Evolutionary conservation across 208 protist genomes (phyloP), one percentile per base, ranked within the genome.

Genomic region (Phytomonas sp.): DNA sequence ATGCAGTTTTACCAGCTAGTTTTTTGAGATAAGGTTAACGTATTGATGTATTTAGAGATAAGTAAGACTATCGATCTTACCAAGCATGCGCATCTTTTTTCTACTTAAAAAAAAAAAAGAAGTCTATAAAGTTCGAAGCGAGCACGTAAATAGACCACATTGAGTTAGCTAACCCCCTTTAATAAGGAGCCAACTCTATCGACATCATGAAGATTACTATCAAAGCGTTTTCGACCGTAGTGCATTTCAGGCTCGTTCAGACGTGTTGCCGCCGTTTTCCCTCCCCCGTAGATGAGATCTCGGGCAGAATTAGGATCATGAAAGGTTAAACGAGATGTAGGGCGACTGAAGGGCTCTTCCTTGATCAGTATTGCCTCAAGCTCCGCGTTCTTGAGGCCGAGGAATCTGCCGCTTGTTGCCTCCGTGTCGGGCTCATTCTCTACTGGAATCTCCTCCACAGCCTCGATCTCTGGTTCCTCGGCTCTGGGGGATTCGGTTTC

Each of bases 311-410:
- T 82, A 60, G 77, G 79, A 32, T 86, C 79, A 49, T 86, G 79
- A 63, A 77, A 84, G n/a, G 71, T 78, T 32, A 72, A 80, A 23
- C 80, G 76, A n/a, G 79, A 79, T 19, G 84, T 77, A 56, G 83
- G 84, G 8, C 82, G 73, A 63, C 77, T 88, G 63, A 91, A 91
- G 61, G 78, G 67, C 62, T 91, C 86, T 66, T 91, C 82, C 34
- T 82, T 65, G 2, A 74, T 78, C 69, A 91, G 75, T 6, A 91
- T 61, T 10, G 62, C 70, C 71, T 88, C 82, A 33, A 91, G 73
- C 61, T 77, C 71, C 3, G 78, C 64, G 62, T 91, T 71, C 60
- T 90, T 90, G 29, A 60, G 69, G 8, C 37, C 32, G 29, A 83
- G 33, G 8, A 77, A 74, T 12, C 69, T 77, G 33, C 11, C 59